A percentile compares a stretch with the other conserved stretches of the same genome.
Evolutionary conservation across 352 stramenopile species (phyloP).

Genomic region (Phytopythium chamaehyphon): DNA sequence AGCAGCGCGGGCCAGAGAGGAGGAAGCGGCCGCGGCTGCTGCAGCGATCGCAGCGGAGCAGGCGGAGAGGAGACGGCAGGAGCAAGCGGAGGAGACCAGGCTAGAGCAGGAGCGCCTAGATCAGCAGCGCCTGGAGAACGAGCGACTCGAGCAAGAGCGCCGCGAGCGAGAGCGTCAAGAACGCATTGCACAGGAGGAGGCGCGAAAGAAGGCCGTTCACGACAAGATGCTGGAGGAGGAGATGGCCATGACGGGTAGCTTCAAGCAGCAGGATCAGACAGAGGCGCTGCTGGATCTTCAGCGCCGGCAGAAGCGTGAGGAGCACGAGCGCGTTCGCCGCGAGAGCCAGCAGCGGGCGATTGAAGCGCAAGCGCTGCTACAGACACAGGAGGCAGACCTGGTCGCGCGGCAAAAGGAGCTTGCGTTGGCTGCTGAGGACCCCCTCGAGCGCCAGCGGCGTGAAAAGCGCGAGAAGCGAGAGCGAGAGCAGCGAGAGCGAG

Average conservation of each 20-base stretch:
- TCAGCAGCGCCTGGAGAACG: constrained; percentile 23
- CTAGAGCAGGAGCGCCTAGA: constrained; percentile 17
- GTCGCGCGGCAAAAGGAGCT: constrained; percentile 1
- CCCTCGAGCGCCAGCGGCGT: constrained; percentile 54
- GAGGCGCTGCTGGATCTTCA: constrained; percentile 57
- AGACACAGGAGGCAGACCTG: constrained; percentile 1
- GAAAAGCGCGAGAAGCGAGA: constrained; percentile 72
- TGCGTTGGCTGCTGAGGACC: neutral
- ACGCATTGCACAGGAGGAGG: constrained; percentile 8
- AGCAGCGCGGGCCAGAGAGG: constrained; percentile 18
- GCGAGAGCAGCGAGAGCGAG: constrained; percentile 47
- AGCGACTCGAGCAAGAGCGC: constrained; percentile 22
- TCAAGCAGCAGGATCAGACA: constrained; percentile 20
- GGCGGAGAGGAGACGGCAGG: neutral
- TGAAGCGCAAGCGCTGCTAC: constrained; percentile 15
- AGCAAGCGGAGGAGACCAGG: constrained; percentile 11
- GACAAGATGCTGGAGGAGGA: constrained; percentile 27
- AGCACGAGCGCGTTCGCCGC: constrained; percentile 53
- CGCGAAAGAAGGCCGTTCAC: constrained; percentile 21
- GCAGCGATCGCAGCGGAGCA: neutral
- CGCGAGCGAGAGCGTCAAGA: constrained; percentile 4
- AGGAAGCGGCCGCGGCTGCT: constrained; percentile 13
- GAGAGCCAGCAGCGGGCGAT: constrained; percentile 39
- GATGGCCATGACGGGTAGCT: constrained; percentile 18
- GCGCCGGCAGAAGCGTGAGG: constrained; percentile 64